A percentile compares a stretch with the other conserved stretches of the same genome.
Conservation (phyloP, 495 filamentous ascomycete genomes). For the Geopyxis carbonaria region DNA sequence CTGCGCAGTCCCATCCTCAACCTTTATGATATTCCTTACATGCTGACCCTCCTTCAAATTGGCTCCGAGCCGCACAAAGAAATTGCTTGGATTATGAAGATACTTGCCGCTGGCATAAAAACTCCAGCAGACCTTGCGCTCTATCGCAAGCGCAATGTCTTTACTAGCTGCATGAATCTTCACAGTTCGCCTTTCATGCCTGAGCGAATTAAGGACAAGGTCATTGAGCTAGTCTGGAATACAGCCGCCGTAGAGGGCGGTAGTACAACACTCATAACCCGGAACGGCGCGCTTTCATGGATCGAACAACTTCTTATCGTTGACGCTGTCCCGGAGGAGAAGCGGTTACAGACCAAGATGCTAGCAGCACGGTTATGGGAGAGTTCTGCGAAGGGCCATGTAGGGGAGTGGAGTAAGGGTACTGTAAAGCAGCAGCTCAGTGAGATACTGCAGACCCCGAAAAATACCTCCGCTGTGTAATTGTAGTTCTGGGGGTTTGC, state of each 20-base stretch:
- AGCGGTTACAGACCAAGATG: slow-evolving; percentile 37
- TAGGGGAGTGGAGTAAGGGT: slow-evolving; percentile 22
- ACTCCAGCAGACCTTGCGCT: slow-evolving; percentile 55
- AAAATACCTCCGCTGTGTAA: too few species aligned
- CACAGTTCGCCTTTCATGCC: slow-evolving; percentile 49
- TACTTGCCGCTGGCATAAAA: slow-evolving; percentile 52
- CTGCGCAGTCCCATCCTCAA: slow-evolving; percentile 58
- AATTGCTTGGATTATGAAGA: slow-evolving; percentile 62
- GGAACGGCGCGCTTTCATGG: slow-evolving; percentile 71
- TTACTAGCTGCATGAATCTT: slow-evolving; percentile 59
- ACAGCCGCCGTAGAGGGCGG: slow-evolving; percentile 56
- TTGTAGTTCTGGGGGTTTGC: too few species aligned
- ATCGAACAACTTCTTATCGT: slow-evolving; percentile 40
- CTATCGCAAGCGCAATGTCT: slow-evolving; percentile 62
- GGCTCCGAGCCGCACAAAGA: slow-evolving; percentile 63
- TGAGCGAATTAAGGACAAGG: slow-evolving; percentile 42
- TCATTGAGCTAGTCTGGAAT: slow-evolving; percentile 57
- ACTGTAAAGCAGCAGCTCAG: slow-evolving; percentile 7
- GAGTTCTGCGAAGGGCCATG: slow-evolving; percentile 14
- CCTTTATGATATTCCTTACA: slow-evolving; percentile 54
- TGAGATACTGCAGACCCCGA: too few species aligned
- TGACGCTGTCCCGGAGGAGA: slow-evolving; percentile 25
- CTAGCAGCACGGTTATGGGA: slow-evolving; percentile 48
- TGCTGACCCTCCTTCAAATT: slow-evolving; percentile 50
- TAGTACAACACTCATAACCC: slow-evolving; percentile 68